Evolutionary conservation across 2,329 filamentous ascomycete species (phyloP).

Genomic region (Trichophyton rubrum): DNA sequence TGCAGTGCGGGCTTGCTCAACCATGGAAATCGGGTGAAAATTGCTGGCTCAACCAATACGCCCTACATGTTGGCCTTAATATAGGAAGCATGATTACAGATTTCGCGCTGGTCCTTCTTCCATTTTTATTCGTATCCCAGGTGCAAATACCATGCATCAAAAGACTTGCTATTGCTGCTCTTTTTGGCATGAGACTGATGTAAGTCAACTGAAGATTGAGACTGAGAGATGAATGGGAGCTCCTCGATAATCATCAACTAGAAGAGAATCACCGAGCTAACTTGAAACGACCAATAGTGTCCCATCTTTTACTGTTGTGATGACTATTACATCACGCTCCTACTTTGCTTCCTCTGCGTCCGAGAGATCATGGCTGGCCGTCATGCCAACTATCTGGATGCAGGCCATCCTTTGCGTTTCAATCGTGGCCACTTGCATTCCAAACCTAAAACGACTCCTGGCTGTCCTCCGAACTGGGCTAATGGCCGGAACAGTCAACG

Average conservation of each 20-base stretch:
- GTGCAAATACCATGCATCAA: slow-evolving; percentile 14
- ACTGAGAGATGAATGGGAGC: background rate
- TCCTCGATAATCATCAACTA: no score
- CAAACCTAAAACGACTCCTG: slow-evolving; percentile 16
- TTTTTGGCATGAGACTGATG: slow-evolving; percentile 17
- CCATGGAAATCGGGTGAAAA: slow-evolving; percentile 15
- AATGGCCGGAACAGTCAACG: slow-evolving; percentile 15
- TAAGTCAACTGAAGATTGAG: slow-evolving; percentile 8
- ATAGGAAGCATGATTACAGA: slow-evolving; percentile 16
- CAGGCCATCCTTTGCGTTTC: slow-evolving; percentile 15
- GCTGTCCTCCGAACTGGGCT: slow-evolving; percentile 17
- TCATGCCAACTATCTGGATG: slow-evolving; percentile 16
- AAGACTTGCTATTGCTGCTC: slow-evolving; percentile 13
- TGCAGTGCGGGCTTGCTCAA: slow-evolving; percentile 16
- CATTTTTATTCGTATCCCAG: slow-evolving; percentile 16
- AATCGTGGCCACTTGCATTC: slow-evolving; percentile 19
- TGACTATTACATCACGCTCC: slow-evolving; percentile 9
- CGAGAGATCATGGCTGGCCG: slow-evolving; percentile 16
- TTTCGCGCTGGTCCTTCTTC: slow-evolving; percentile 14
- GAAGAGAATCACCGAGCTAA: slow-evolving; percentile 1
- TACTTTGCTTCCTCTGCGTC: slow-evolving; percentile 12
- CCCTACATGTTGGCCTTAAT: slow-evolving; percentile 15
- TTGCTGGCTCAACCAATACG: slow-evolving; percentile 16
- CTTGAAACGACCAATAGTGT: slow-evolving; percentile 10
- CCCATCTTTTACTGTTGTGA: slow-evolving; percentile 14